Conservation (phyloP, 176 grass and related monocot species). For the Rhynchospora tenuis region DNA sequence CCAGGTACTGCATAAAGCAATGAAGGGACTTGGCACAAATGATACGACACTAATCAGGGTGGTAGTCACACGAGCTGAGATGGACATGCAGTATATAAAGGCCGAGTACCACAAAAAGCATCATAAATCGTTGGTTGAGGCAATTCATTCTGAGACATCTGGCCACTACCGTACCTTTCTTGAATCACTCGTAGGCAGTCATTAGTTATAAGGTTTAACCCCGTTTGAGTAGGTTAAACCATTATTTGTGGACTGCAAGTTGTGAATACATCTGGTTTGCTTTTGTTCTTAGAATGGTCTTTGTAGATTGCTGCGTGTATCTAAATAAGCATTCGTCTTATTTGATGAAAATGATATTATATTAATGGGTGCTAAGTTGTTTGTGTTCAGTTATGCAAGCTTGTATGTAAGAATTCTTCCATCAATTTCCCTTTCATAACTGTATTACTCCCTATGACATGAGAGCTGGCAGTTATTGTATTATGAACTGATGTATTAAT, state of each 20-base stretch:
- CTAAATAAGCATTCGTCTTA: not conserved
- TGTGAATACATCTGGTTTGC: not conserved
- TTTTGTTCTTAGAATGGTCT: not conserved
- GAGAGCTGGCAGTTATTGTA: not conserved
- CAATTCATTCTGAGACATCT: constrained; percentile 82
- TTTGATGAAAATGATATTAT: not conserved
- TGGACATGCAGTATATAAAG: constrained; percentile 99
- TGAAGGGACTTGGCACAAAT: constrained; percentile 88
- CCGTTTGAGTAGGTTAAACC: not conserved
- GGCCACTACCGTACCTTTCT: constrained; percentile 83
- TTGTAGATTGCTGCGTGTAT: constrained; percentile 10
- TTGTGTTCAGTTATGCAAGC: not conserved
- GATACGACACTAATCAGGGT: constrained; percentile 73
- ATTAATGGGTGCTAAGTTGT: not conserved
- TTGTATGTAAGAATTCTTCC: not conserved
- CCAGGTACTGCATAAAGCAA: constrained; percentile 80
- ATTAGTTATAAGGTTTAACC: constrained; percentile 38
- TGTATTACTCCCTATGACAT: not conserved
- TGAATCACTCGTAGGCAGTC: constrained; percentile 67
- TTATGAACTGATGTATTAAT: not conserved
- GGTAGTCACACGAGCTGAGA: constrained; percentile 78
- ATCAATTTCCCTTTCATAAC: not conserved
- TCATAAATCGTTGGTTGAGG: constrained; percentile 59
- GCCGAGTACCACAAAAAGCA: constrained; percentile 74
- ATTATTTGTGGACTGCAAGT: not conserved